A percentile compares a stretch with the other conserved stretches of the same genome.
These are phyloP conservation scores for Dalbergia oliveri DNA, from an alignment of 306 rosid genomes.

Conservation along the genomic window DNA sequence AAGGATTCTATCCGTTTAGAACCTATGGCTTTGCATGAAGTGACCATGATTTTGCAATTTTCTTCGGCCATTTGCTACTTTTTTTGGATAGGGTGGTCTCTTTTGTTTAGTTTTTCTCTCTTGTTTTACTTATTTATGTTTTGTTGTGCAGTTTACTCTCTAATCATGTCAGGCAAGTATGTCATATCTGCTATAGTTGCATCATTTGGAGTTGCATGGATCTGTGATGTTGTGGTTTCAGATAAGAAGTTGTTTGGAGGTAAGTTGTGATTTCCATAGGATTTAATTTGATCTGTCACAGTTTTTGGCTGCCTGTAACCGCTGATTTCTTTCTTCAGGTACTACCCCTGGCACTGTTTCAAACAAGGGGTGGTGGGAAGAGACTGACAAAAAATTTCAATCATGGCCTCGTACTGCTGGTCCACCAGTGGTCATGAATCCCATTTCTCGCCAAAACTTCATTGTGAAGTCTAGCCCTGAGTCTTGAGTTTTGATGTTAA, in stretches of 20 bases:
- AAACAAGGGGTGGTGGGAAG: conserved; percentile 78
- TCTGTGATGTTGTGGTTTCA: conserved; percentile 54
- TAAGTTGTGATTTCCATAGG: conserved; percentile 36
- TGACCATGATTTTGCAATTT: conserved; percentile 6
- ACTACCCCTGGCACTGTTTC: conserved; percentile 70
- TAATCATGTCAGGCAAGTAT: conserved; percentile 69
- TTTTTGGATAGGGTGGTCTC: not conserved
- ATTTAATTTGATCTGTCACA: not conserved
- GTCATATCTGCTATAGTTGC: conserved; percentile 53
- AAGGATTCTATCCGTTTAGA: not conserved
- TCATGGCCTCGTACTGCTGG: conserved; percentile 95
- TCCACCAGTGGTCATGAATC: conserved; percentile 84
- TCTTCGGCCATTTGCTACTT: not conserved
- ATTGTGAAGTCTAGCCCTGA: conserved; percentile 67
- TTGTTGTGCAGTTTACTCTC: conserved; percentile 40
- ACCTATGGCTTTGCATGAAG: conserved; percentile 1
- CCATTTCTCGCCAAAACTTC: conserved; percentile 79
- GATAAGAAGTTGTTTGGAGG: conserved; percentile 90
- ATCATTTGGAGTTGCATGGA: conserved; percentile 67
- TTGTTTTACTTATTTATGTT: conserved; percentile 6
- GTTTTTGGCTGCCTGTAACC: conserved; percentile 37
- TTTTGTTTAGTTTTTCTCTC: not conserved
- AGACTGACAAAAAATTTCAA: conserved; percentile 90
- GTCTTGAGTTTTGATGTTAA: conserved; percentile 46
- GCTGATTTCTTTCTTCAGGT: conserved; percentile 59